Evolutionary conservation across 768 basidiomycete genomes (phyloP).

Genomic region (Guyanaporus albipodus): DNA sequence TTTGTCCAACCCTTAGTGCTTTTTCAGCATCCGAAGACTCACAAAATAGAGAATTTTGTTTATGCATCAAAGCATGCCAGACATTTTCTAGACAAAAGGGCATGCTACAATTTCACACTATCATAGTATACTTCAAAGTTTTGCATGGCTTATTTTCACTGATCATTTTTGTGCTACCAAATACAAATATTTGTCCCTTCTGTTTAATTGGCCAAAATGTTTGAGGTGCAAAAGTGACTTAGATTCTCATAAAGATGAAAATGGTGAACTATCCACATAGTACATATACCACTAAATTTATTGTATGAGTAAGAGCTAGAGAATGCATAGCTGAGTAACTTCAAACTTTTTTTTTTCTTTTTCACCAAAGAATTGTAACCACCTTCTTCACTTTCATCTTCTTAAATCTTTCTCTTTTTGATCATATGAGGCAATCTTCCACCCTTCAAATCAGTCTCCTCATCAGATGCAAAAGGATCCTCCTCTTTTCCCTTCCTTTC

Average conservation of each 20-base stretch:
- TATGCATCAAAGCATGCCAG: slow-evolving; percentile 6
- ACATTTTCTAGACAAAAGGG: slow-evolving; percentile 9
- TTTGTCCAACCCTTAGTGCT: slow-evolving; percentile 19
- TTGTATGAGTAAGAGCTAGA: not conserved
- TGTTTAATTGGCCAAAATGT: too few relatives aligned
- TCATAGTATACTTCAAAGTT: too few relatives aligned
- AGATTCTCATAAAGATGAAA: too few relatives aligned
- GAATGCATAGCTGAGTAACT: not conserved
- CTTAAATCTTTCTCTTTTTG: slow-evolving; percentile 15
- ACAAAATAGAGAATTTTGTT: not conserved
- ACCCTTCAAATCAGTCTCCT: slow-evolving; percentile 23
- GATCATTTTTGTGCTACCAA: too few relatives aligned
- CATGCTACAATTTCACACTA: not conserved
- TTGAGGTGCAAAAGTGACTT: too few relatives aligned
- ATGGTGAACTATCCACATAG: too few relatives aligned
- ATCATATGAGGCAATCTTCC: slow-evolving; percentile 10
- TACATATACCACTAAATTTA: too few relatives aligned
- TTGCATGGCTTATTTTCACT: too few relatives aligned
- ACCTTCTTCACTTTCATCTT: slow-evolving; percentile 29
- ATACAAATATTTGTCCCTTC: too few relatives aligned
- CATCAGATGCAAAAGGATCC: slow-evolving; percentile 58
- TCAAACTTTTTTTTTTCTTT: slow-evolving; percentile 29
- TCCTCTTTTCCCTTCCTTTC: slow-evolving; percentile 42
- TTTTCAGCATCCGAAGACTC: not conserved
- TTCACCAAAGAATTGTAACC: slow-evolving; percentile 34